Base-by-base conservation (phyloP, 805 yeast genomes). In the Komagataella pseudopastoris region DNA sequence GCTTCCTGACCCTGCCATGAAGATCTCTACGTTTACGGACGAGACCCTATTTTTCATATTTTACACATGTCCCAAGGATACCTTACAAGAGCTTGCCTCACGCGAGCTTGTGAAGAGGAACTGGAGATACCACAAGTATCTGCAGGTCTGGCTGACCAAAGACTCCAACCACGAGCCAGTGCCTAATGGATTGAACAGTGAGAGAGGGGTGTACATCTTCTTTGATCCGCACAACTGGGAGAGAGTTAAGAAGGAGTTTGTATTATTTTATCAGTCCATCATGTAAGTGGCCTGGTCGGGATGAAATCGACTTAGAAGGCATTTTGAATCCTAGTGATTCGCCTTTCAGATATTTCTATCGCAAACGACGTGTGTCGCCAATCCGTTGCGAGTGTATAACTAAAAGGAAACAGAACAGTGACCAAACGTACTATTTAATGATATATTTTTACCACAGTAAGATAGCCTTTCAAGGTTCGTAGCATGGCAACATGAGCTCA, bases 191-290 rank as follows among this genome's bases (percentile, higher is more conserved):
- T 10, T 23, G 22, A 76, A 72, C 43, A 88, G 90, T 51, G 99
- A 93, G 68, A 78, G 91, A 55, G 98, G 99, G 1, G 81, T 89
- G 7, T 93, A 93, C 63, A 83, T 90, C 22, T 91, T 93, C 65
- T 93, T 93, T 64, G 98, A 93, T 62, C 97, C 98, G 4, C 87
- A 83, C 58, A 80, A 86, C 55, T 93, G 99, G 99, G 96, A 88
- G 60, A 88, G 87, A 66, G 89, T 91, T 56, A 88, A 86, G 54
- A 78, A 78, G 65, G 81, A 77, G 60, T 76, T 78, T 63, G 77
- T 77, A 22, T 70, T 78, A 60, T 78, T 76, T 57, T 78, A 78
- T 58, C 63, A 63, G 39, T 30, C 39, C 39, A 30, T 30, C 39
- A 30, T 30, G 39, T 30, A 30, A 14, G 14, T 30, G 39, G 39